These are phyloP conservation scores for Mycena kentingensis DNA, from an alignment of 768 basidiomycete genomes.

Conservation along the genomic window DNA sequence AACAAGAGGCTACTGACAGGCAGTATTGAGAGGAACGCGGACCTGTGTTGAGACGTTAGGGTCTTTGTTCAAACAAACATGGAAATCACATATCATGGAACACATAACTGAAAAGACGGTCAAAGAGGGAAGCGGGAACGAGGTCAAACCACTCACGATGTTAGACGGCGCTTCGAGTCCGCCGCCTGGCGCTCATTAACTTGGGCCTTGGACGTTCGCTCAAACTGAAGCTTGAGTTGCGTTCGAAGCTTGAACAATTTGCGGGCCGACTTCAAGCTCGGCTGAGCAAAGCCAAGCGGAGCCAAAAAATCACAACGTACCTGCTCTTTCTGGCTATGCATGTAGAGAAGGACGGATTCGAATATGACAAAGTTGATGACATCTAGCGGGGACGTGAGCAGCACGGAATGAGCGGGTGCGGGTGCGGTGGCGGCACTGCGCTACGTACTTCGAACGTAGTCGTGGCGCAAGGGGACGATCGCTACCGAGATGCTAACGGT, in stretches of 20 bases:
- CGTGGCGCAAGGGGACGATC: conserved; percentile 8
- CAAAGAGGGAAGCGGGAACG: conserved; percentile 41
- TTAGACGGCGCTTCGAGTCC: conserved; percentile 38
- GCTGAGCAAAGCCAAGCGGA: background rate
- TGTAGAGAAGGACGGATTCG: conserved; percentile 59
- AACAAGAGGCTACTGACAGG: conserved; percentile 38
- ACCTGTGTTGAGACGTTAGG: conserved; percentile 43
- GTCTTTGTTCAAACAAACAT: background rate
- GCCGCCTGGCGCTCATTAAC: conserved; percentile 52
- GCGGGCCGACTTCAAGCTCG: conserved; percentile 37
- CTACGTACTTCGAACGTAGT: background rate
- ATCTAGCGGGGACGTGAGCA: conserved; percentile 28
- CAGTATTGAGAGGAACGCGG: conserved; percentile 64
- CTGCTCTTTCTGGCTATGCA: conserved; percentile 43
- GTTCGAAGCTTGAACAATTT: conserved; percentile 49
- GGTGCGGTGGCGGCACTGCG: background rate
- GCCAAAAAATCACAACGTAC: conserved; percentile 21
- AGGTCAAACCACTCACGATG: conserved; percentile 34
- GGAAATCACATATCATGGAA: conserved; percentile 34
- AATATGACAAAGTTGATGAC: conserved; percentile 54
- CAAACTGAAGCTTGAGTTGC: conserved; percentile 55
- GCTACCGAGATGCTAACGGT: conserved; percentile 8
- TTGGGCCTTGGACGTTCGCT: conserved; percentile 41
- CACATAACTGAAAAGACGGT: conserved; percentile 27
- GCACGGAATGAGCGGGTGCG: background rate